Conservation (phyloP, 192 early-diverging fungal genomes). For the Podila clonocystis region DNA sequence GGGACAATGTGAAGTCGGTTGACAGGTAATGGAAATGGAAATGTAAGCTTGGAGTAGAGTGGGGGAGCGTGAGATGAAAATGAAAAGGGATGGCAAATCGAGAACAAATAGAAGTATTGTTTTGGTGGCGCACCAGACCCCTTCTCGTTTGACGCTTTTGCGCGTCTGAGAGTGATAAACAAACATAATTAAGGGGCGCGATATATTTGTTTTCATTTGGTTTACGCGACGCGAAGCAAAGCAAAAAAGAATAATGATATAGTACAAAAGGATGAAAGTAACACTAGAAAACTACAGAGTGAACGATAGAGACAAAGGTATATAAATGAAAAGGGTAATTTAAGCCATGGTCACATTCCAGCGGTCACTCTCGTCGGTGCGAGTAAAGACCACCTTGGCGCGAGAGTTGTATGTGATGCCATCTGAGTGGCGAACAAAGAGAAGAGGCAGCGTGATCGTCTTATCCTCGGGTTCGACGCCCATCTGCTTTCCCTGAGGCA, state of each 20-base stretch:
- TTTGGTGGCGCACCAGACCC: too few species aligned
- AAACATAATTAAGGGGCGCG: background rate
- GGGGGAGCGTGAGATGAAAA: background rate
- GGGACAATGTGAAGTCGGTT: background rate
- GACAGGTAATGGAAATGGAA: background rate
- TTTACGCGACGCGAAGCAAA: background rate
- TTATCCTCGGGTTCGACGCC: background rate
- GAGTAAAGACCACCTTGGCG: constrained; percentile 6
- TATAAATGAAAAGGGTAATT: background rate
- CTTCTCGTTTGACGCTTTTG: too few species aligned
- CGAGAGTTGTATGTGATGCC: constrained; percentile 13
- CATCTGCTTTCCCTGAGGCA: constrained; percentile 9
- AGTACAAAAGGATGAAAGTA: background rate
- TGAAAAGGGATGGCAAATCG: background rate
- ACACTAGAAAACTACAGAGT: background rate
- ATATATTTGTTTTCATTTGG: background rate
- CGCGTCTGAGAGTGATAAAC: too few species aligned
- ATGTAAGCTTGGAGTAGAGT: background rate
- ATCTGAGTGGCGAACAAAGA: constrained; percentile 8
- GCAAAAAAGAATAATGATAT: background rate
- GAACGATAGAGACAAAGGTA: background rate
- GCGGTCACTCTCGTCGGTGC: background rate
- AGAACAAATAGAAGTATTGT: background rate
- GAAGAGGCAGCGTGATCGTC: background rate
- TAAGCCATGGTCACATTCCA: constrained; percentile 5